These are phyloP conservation scores for Hyaloscypha finlandica DNA, from an alignment of 495 filamentous ascomycete species.

Conservation along the genomic window DNA sequence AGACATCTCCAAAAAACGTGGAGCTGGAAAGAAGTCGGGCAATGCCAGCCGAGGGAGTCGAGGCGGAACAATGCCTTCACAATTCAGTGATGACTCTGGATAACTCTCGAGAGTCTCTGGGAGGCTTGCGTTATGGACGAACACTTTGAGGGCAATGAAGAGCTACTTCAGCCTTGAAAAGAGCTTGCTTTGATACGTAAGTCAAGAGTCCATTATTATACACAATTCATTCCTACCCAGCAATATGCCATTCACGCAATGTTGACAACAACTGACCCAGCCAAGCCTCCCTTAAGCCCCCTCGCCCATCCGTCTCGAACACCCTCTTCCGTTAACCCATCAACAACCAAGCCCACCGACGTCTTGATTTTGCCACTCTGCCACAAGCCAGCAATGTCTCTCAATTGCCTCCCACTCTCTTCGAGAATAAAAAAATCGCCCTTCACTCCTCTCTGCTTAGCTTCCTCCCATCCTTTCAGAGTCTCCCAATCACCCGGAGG, in stretches of 20 bases:
- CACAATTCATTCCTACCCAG: too few relatives aligned
- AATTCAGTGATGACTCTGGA: not conserved
- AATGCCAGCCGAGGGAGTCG: constrained; percentile 12
- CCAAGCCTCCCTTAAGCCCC: constrained; percentile 17
- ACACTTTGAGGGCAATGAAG: too few relatives aligned
- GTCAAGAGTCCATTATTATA: too few relatives aligned
- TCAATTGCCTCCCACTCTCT: constrained; percentile 8
- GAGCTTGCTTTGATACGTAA: too few relatives aligned
- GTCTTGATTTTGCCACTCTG: constrained; percentile 6
- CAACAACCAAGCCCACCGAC: constrained; percentile 13
- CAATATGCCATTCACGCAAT: not conserved
- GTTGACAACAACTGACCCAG: constrained; percentile 22
- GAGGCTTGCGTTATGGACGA: not conserved
- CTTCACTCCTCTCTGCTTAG: constrained; percentile 8
- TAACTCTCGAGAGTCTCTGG: not conserved
- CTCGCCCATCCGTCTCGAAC: constrained; percentile 16
- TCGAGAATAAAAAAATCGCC: constrained; percentile 23
- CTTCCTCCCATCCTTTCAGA: constrained; percentile 21
- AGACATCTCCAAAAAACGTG: constrained; percentile 20
- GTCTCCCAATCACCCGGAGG: constrained; percentile 12
- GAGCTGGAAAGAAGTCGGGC: constrained; percentile 3
- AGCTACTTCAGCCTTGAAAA: too few relatives aligned
- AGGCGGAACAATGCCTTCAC: constrained; percentile 1
- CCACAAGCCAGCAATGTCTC: constrained; percentile 11
- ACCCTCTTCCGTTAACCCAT: constrained; percentile 18